Evolutionary conservation across 352 stramenopile genomes (phyloP).

Genomic region (Pythium vanterpoolii): DNA sequence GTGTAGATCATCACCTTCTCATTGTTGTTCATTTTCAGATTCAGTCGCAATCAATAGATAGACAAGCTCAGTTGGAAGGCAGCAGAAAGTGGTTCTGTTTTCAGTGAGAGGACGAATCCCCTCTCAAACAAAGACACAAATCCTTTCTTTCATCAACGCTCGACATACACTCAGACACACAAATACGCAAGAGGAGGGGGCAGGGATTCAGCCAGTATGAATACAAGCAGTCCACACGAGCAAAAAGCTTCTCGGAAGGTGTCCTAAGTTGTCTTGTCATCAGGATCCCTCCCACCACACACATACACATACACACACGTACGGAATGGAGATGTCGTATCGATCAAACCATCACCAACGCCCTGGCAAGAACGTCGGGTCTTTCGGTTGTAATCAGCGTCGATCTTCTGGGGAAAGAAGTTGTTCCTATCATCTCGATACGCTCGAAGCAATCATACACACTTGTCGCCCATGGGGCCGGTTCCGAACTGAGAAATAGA

Average conservation of each 20-base stretch:
- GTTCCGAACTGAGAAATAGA: constrained; percentile 2
- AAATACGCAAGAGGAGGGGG: constrained; percentile 13
- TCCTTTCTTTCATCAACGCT: constrained; percentile 83
- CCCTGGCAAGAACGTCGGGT: constrained; percentile 64
- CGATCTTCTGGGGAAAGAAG: constrained; percentile 83
- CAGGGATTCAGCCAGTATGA: constrained; percentile 75
- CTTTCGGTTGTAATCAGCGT: constrained; percentile 71
- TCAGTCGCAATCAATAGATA: constrained; percentile 10
- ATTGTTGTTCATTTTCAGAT: constrained; percentile 20
- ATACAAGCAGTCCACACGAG: constrained; percentile 80
- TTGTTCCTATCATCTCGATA: constrained; percentile 77
- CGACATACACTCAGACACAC: constrained; percentile 7
- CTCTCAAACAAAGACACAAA: constrained; percentile 60
- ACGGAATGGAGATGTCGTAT: constrained; percentile 17
- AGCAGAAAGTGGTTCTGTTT: constrained; percentile 85
- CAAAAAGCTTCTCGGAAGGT: constrained; percentile 77
- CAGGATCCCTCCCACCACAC: constrained; percentile 33
- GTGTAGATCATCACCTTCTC: constrained; percentile 63
- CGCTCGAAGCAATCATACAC: constrained; percentile 1
- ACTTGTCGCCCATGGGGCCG: neutral
- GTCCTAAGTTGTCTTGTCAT: constrained; percentile 79
- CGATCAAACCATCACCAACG: constrained; percentile 71
- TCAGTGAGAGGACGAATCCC: constrained; percentile 31
- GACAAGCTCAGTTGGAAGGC: constrained; percentile 82
- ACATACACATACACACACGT: constrained; percentile 17